Base-by-base conservation (phyloP, 1,284 basidiomycete species). In the Phylloboletellus chloephorus region DNA sequence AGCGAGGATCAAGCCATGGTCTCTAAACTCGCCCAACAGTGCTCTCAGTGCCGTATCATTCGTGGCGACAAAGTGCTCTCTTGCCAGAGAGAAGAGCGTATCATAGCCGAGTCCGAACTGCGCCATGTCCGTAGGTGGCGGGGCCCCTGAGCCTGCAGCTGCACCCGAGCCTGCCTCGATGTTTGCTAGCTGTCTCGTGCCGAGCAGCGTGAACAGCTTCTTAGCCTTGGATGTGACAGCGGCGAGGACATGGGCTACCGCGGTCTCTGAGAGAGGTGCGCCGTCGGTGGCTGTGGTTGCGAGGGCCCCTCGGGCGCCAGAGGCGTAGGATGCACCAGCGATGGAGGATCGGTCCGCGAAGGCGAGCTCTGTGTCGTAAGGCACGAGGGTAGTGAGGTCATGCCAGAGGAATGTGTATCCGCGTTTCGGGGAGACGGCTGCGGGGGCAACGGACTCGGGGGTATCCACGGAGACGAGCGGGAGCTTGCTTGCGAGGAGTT, bases 391-490 rank as follows among this genome's bases (percentile, higher is more conserved):
- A 2, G 90, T 87, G 12, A 87, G 61, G 60, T 92, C 87, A 63
- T 95, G 89, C 78, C 88, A 92, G 11, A 94, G 66, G 81, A 88
- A 94, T 5, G 81, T 74, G 63, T 84, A 90, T 2, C 85, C 84
- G 23, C 76, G 68, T 20, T 58, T 60, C 3, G 67, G 64, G 7
- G 60, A 45, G 16, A 36, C 35, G 7, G 32, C 51, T 7, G 9
- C 8, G 2, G 35, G 35, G 11, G 30, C 17, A 17, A 5, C 19
- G 4, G 43, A 37, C 2, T 23, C 23, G 8, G 13, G 2, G 17
- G 37, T 8, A 22, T 59, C 43, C 2, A 34, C 26, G 7, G 48
- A 33, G 21, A 43, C 34, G 12, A 41, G 43, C 25, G 39, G 22
- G 34, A 49, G 34, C n/a, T 51, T 50, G 24, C 79, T 69, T 6